Percentiles rank a stretch among this genome's conserved stretches.
Conservation (phyloP, 1,139 yeast genomes). For the Magnusiomyces magnusii region DNA sequence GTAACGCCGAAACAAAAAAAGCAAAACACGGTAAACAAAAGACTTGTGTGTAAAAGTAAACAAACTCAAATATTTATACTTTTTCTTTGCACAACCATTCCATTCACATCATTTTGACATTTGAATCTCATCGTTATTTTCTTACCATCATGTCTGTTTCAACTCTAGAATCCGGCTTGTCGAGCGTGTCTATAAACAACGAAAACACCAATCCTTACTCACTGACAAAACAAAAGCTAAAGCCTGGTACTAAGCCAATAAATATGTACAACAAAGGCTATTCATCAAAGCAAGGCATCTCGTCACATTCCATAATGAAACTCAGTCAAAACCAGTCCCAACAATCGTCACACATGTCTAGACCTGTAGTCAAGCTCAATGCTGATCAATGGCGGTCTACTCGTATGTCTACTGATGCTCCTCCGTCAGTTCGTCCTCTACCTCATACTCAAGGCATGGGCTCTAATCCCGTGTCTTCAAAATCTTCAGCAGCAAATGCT, state of each 20-base stretch:
- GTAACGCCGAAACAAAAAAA: neutral
- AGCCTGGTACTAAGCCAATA: neutral
- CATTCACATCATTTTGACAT: neutral
- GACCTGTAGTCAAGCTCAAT: neutral
- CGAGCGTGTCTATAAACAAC: conserved; percentile 23
- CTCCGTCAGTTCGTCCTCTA: neutral
- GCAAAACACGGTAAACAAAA: neutral
- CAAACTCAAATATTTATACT: neutral
- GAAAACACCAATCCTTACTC: conserved; percentile 21
- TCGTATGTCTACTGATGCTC: neutral
- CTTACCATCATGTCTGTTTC: conserved; percentile 17
- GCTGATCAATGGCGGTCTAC: neutral
- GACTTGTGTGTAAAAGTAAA: neutral
- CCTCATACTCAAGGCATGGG: neutral
- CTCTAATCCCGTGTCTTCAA: conserved; percentile 8
- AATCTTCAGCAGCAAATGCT: conserved; percentile 10
- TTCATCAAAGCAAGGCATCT: neutral
- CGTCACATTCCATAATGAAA: neutral
- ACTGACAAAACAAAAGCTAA: conserved; percentile 14
- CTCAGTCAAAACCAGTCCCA: neutral
- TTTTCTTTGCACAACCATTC: neutral
- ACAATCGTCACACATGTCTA: neutral
- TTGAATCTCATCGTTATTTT: neutral
- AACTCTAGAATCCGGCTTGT: conserved; percentile 22
- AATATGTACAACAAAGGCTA: neutral